Evolutionary conservation across 2,329 filamentous ascomycete genomes (phyloP).

Genomic region (Hyphodiscus sp.): DNA sequence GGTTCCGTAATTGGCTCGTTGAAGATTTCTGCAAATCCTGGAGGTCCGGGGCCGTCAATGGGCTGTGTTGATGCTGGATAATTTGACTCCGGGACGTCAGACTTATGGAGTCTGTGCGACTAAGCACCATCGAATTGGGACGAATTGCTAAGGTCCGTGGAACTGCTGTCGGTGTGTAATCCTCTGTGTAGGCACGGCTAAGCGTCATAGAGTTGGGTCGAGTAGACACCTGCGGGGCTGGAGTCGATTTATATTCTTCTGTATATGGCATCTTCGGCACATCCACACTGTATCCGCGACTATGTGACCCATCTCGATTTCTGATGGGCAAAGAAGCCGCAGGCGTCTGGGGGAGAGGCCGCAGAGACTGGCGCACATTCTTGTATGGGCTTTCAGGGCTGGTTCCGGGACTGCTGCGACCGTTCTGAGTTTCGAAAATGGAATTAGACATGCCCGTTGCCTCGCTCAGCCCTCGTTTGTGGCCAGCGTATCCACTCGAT

Average conservation of each 20-base stretch:
- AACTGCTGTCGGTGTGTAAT: constrained; percentile 2
- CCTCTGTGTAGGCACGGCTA: constrained; percentile 32
- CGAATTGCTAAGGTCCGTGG: constrained; percentile 27
- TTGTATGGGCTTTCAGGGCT: constrained; percentile 62
- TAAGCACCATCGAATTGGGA: constrained; percentile 56
- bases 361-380: constrained; percentile 68
- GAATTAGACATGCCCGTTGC: constrained; percentile 48
- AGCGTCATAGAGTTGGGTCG: constrained; percentile 57
- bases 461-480: constrained; percentile 74
- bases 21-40: constrained; percentile 80
- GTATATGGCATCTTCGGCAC: constrained; percentile 2
- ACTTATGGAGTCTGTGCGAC: constrained; percentile 47
- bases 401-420: constrained; percentile 31
- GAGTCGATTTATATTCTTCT: constrained; percentile 6
- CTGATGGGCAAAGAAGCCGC: constrained; percentile 37
- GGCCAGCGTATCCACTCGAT: constrained; percentile 55
- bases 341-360: constrained; percentile 65
- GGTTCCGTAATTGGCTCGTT: constrained; percentile 78
- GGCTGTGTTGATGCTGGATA: constrained; percentile 32
- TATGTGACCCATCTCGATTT: constrained; percentile 25
- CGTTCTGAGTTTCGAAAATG: constrained; percentile 41
- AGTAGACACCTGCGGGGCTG: constrained; percentile 13
- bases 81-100: constrained; percentile 22
- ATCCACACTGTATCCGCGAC: constrained; percentile 22
- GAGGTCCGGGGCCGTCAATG: constrained; percentile 64